A percentile compares a stretch with the other conserved stretches of the same genome.
Evolutionary conservation across 352 stramenopile genomes (phyloP).

Genomic region (Phytophthora sp.): DNA sequence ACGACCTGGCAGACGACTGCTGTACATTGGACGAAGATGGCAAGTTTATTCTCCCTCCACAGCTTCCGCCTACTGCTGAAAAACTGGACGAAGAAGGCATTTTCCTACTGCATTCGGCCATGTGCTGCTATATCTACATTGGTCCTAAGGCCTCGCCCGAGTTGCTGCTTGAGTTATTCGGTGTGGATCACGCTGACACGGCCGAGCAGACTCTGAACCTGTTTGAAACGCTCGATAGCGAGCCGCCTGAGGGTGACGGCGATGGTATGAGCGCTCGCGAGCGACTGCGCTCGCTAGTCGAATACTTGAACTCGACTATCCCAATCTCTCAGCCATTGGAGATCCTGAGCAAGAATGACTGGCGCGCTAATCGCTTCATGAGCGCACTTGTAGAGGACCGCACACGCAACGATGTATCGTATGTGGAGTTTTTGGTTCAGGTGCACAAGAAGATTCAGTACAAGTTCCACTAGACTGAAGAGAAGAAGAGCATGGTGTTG

Average conservation of each 20-base stretch:
- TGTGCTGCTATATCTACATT: constrained; percentile 91
- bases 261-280: constrained; percentile 65
- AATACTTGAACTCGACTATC: constrained; percentile 84
- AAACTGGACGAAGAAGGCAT: constrained; percentile 87
- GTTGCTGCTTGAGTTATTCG: constrained; percentile 85
- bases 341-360: constrained; percentile 87
- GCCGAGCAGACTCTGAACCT: constrained; percentile 71
- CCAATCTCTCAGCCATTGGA: constrained; percentile 85
- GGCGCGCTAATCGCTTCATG: constrained; percentile 85
- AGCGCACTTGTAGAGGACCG: constrained; percentile 88
- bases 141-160: constrained; percentile 70
- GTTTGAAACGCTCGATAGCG: constrained; percentile 69
- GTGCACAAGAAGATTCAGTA: constrained; percentile 93
- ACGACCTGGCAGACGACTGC: constrained; percentile 85
- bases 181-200: constrained; percentile 80
- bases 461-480: constrained; percentile 80
- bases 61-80: constrained; percentile 83
- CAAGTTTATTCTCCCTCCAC: constrained; percentile 76
- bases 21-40: constrained; percentile 82
- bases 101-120: constrained; percentile 88
- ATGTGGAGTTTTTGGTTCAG: constrained; percentile 91
- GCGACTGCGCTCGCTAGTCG: constrained; percentile 70
- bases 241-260: constrained; percentile 33
- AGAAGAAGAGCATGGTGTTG: constrained; percentile 2
- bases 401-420: constrained; percentile 86